Evolutionary conservation across 352 stramenopile genomes (phyloP), one percentile per base, ranked within the genome.

Genomic region (Globisporangium yorkense): DNA sequence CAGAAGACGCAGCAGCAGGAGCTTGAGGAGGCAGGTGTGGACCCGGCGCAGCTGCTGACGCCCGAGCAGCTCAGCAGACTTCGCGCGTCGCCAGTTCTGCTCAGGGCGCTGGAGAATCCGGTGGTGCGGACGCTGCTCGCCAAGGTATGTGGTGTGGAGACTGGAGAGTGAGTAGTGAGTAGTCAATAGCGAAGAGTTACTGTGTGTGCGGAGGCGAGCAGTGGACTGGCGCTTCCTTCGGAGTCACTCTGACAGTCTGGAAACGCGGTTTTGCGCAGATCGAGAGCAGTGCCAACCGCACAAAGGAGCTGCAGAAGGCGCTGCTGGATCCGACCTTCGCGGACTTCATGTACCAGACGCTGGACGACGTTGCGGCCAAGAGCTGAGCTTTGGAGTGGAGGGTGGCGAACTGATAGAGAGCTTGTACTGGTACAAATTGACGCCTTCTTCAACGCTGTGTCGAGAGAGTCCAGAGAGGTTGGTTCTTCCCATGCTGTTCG

Each of bases 251-350:
- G 37, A 43, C 37, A 12, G 12, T 13, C 2, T 21, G 43, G n/a
- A 46, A 37, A 46, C 40, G 40, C n/a, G 13, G 20, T 10, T 57
- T 31, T 44, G 39, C 37, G 46, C 60, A 94, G 84, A 81, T 94
- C 56, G 77, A 92, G 48, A 68, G 62, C 4, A 84, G 75, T 52
- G 63, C 47, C 53, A 44, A 92, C 49, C 80, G 84, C 48, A 77
- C 88, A 64, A 88, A 89, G 52, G 69, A 80, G 29, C 65, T 94
- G 43, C 80, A 94, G 68, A 91, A 87, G 57, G 82, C 84, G 39
- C 65, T 94, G 44, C 65, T 90, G 12, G 72, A 91, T 54, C 71
- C 74, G 0, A 63, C 62, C 7, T 94, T 94, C 55, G 75, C 84
- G 39, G 80, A 66, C 56, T 91, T 94, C 63, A 88, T 94, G 71